phyloP scores from a whole-genome alignment of 768 basidiomycete genomes.

The Kwoniella newhampshirensis region DNA sequence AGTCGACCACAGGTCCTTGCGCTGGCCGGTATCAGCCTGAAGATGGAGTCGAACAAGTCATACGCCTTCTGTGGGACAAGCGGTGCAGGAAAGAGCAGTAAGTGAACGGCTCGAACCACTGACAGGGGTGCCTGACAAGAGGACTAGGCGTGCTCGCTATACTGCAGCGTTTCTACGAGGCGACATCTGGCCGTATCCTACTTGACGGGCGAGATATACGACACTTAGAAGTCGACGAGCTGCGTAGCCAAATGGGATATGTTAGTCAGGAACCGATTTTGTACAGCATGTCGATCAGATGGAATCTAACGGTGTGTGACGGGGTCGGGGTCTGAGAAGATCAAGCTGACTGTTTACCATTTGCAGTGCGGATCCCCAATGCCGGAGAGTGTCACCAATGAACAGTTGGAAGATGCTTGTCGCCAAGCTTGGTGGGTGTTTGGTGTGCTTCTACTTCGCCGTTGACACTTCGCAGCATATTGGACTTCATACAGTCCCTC shows the following conservation, averaged over 20 bases:
- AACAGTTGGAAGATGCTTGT: conserved; percentile 28
- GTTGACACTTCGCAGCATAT: conserved; percentile 25
- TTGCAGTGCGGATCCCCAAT: conserved; percentile 23
- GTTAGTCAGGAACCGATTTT: conserved; percentile 52
- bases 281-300: conserved; percentile 47
- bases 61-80: conserved; percentile 50
- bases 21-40: conserved; percentile 34
- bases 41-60: conserved; percentile 41
- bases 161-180: conserved; percentile 51
- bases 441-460: neutral
- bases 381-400: conserved; percentile 23
- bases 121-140: neutral
- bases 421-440: conserved; percentile 36
- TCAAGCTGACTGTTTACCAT: neutral
- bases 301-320: conserved; percentile 36
- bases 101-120: neutral
- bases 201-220: conserved; percentile 48
- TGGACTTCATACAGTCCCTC: conserved; percentile 35
- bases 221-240: conserved; percentile 31
- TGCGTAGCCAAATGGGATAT: conserved; percentile 43
- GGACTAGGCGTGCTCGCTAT: conserved; percentile 40
- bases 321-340: neutral
- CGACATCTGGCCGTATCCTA: conserved; percentile 33
- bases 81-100: conserved; percentile 41
- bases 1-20: conserved; percentile 38